Base-by-base conservation (phyloP, 306 rosid species). In the Cucumis cinereus region DNA sequence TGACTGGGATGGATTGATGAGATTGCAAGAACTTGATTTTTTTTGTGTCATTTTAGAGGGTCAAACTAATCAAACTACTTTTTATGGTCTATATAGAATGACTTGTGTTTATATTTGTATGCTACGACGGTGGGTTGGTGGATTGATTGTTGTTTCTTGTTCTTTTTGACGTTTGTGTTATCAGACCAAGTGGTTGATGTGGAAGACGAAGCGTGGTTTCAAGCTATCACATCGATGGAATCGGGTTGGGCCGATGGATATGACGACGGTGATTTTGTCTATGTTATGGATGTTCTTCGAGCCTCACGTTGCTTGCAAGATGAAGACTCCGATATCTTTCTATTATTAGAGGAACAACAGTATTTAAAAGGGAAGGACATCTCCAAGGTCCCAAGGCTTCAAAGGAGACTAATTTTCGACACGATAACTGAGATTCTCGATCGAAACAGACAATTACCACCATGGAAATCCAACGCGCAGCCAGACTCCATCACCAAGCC, bases 341-440 rank as follows among this genome's bases (percentile, higher is more conserved):
- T 62, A 2, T 68, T 88, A 23, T 83, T 94, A 1, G 99, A 94
- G 85, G 87, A 90, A 85, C 94, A 92, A 49, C 97, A 85, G 16
- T 64, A 79, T 57, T 79, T 81, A 7, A 90, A 85, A 15, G 97
- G 98, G 11, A 94, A 81, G n/a, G 96, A 91, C 72, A 79, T 87
- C 24, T 87, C 92, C 1, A 78, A 81, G 69, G 86, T 80, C 4
- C 86, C 91, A 0, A 88, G 53, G 10, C 84, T 92, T 5, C 84
- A 84, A 13, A 86, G 99, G 72, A 85, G 84, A 76, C 82, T 92
- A 26, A 82, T 92, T 12, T 94, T 94, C 68, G 99, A 94, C 80
- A 90, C 89, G 0, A 79, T 94, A 10, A 80, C 62, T 19, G 97
- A 92, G 58, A 92, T 94, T 40, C 77, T 90, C 1, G 66, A 73